Evolutionary conservation across 768 basidiomycete species (phyloP).

Genomic region (Panaeolus cyanescens): DNA sequence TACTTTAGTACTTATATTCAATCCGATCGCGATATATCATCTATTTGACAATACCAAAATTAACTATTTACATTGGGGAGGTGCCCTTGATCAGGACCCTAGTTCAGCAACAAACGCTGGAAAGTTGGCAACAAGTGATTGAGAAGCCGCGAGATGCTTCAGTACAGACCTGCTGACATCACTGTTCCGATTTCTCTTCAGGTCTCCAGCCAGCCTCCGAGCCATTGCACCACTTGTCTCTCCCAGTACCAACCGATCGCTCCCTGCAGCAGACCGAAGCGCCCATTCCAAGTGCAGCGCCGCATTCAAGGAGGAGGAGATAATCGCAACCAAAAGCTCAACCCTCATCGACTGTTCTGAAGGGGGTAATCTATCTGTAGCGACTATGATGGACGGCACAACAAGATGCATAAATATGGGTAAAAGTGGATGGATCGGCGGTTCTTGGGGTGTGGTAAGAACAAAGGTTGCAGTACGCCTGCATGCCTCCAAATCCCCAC

Average conservation of each 20-base stretch:
- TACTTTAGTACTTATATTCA: too few relatives aligned
- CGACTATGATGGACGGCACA: constrained; percentile 60
- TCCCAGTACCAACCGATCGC: constrained; percentile 53
- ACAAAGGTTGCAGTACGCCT: constrained; percentile 69
- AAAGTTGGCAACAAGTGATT: constrained; percentile 73
- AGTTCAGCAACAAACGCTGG: constrained; percentile 59
- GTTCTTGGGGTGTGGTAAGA: constrained; percentile 60
- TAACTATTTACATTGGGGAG: neutral
- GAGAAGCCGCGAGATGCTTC: constrained; percentile 61
- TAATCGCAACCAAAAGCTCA: constrained; percentile 65
- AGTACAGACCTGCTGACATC: constrained; percentile 53
- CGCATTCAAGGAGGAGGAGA: constrained; percentile 66
- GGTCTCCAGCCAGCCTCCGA: constrained; percentile 61
- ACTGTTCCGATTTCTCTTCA: constrained; percentile 53
- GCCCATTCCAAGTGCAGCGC: constrained; percentile 76
- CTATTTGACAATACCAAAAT: neutral
- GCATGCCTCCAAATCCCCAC: constrained; percentile 63
- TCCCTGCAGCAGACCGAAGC: constrained; percentile 51
- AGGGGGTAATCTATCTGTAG: constrained; percentile 54
- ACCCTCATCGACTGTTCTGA: constrained; percentile 57
- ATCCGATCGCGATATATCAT: too few relatives aligned
- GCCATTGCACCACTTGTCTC: constrained; percentile 67
- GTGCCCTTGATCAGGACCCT: neutral
- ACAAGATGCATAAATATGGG: constrained; percentile 73
- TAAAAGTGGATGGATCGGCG: constrained; percentile 59